phyloP scores from a whole-genome alignment of 305 asterid genomes.

The Striga hermonthica region DNA sequence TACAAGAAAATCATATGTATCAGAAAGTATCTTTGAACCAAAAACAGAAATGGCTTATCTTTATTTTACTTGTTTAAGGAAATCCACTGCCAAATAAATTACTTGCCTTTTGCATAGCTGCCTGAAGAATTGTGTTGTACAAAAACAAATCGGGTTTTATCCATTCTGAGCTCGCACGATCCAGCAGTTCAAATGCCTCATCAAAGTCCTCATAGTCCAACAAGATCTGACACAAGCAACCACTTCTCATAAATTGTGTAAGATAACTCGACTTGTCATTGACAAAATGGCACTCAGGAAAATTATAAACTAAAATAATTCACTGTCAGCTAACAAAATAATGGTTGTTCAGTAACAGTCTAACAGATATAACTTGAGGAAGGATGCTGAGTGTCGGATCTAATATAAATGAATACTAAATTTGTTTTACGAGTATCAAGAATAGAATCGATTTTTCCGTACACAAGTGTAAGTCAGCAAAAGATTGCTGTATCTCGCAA shows the following conservation, averaged over 20 bases:
- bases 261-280: constrained; percentile 12
- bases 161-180: constrained; percentile 48
- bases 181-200: constrained; percentile 55
- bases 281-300: constrained; percentile 10
- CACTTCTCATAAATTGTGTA: constrained; percentile 7
- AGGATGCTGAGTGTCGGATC: not conserved
- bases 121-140: constrained; percentile 65
- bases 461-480: constrained; percentile 12
- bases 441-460: constrained; percentile 10
- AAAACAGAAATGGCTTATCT: not conserved
- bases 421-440: constrained; percentile 1
- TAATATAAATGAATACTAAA: not conserved
- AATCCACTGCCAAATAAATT: too few species aligned
- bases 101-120: constrained; percentile 60
- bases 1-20: not conserved
- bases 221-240: constrained; percentile 45
- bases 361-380: not conserved
- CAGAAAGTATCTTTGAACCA: not conserved
- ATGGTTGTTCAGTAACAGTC: constrained; percentile 15
- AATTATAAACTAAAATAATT: constrained; percentile 8
- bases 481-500: not conserved
- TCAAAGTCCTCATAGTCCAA: constrained; percentile 47
- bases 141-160: constrained; percentile 53
- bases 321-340: constrained; percentile 15
- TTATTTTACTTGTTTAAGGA: too few species aligned